A percentile compares a stretch with the other conserved stretches of the same genome.
phyloP scores from a whole-genome alignment of 2,329 filamentous ascomycete species.

The Aureobasidium sp. region DNA sequence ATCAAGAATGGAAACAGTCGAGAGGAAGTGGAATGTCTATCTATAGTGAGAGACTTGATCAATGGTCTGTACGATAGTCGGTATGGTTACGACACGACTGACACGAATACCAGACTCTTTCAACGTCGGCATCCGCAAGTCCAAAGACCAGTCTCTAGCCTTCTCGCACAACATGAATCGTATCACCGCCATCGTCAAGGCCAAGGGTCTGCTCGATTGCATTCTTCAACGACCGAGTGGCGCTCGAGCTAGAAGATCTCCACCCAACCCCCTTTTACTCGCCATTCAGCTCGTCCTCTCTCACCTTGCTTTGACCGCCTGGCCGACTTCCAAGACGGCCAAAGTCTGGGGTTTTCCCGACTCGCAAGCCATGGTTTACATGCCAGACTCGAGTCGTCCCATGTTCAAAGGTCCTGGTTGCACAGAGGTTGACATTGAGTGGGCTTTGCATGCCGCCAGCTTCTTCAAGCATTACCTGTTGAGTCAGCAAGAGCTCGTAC shows the following conservation, averaged over 20 bases:
- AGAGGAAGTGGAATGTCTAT: conserved; percentile 31
- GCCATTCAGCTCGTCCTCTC: conserved; percentile 28
- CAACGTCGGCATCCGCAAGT: conserved; percentile 23
- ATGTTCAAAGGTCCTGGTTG: conserved; percentile 37
- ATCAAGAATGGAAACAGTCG: conserved; percentile 24
- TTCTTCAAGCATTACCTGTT: conserved; percentile 50
- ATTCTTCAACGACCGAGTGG: conserved; percentile 7
- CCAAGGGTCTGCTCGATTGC: conserved; percentile 20
- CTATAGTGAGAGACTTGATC: conserved; percentile 38
- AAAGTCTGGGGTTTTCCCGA: conserved; percentile 33
- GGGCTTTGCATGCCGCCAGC: conserved; percentile 43
- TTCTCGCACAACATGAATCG: conserved; percentile 29
- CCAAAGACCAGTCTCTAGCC: neutral
- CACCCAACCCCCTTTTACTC: conserved; percentile 13
- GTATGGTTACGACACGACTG: neutral
- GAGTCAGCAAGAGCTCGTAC: conserved; percentile 27
- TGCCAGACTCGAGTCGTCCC: conserved; percentile 27
- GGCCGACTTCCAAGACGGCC: neutral
- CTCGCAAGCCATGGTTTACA: conserved; percentile 42
- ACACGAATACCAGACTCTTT: conserved; percentile 28
- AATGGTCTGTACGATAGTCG: conserved; percentile 30
- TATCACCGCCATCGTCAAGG: conserved; percentile 28
- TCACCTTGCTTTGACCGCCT: conserved; percentile 19
- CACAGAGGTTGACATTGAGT: conserved; percentile 38
- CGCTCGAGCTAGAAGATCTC: neutral